Conservation (phyloP, 768 basidiomycete species). For the Mycena capillaripes region DNA sequence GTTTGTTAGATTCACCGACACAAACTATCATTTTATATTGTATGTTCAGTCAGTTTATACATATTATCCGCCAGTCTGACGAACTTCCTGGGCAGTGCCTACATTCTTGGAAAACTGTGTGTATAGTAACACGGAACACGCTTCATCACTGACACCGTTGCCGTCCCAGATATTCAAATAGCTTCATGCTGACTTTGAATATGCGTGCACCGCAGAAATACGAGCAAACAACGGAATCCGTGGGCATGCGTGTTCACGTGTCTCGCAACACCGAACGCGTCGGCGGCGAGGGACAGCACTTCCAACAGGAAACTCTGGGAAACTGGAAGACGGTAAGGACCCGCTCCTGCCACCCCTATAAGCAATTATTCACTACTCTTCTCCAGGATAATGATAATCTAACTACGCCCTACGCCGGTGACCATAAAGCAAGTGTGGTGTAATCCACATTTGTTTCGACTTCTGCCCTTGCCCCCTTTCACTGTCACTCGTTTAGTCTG, state of each 20-base stretch:
- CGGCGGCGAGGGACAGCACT: neutral
- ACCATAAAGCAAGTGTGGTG: too few species aligned
- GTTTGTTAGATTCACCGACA: conserved; percentile 24
- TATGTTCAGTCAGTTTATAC: neutral
- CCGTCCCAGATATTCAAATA: neutral
- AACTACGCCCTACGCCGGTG: too few species aligned
- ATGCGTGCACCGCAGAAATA: neutral
- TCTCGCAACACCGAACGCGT: neutral
- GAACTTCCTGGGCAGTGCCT: neutral
- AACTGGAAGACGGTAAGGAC: neutral
- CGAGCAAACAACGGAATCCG: neutral
- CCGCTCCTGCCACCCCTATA: too few species aligned
- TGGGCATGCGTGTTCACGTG: neutral
- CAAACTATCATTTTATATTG: conserved; percentile 19
- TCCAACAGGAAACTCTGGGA: neutral
- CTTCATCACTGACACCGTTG: neutral
- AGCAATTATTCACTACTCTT: too few species aligned
- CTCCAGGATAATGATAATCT: too few species aligned
- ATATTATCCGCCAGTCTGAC: neutral
- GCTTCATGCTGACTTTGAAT: neutral
- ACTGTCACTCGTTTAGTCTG: too few species aligned
- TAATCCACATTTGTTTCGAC: too few species aligned
- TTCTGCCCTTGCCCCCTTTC: too few species aligned
- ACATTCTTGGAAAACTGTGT: neutral
- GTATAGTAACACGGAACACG: neutral